Percentiles rank a stretch among this genome's conserved stretches.
Conservation (phyloP, 305 asterid genomes). For the Fraxinus sp. region DNA sequence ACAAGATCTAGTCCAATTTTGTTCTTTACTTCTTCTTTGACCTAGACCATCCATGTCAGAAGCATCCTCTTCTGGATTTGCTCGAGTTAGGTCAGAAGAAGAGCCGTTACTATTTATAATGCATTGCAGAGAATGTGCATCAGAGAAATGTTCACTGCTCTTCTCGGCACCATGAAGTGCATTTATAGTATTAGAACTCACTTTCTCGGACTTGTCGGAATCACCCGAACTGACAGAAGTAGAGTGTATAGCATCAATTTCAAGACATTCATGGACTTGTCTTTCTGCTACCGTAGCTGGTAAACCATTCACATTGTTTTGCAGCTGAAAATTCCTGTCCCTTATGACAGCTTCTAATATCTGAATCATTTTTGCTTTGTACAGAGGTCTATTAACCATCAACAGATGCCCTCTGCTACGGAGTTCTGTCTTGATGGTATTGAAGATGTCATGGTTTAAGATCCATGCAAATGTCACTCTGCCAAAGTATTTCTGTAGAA, state of each 20-base stretch:
- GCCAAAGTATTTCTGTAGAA: slow-evolving; percentile 50
- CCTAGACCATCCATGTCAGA: slow-evolving; percentile 23
- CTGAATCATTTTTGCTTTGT: slow-evolving; percentile 72
- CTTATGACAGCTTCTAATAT: slow-evolving; percentile 60
- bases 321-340: slow-evolving; percentile 38
- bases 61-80: slow-evolving; percentile 30
- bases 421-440: slow-evolving; percentile 62
- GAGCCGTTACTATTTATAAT: slow-evolving; percentile 20
- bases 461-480: slow-evolving; percentile 77
- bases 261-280: slow-evolving; percentile 50
- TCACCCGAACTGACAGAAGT: slow-evolving; percentile 60
- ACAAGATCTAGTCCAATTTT: slow-evolving; percentile 8
- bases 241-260: slow-evolving; percentile 53
- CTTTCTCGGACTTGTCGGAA: slow-evolving; percentile 56
- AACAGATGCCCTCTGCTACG: slow-evolving; percentile 64
- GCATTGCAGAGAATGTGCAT: slow-evolving; percentile 21
- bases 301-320: slow-evolving; percentile 24
- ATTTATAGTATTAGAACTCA: slow-evolving; percentile 25
- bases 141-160: slow-evolving; percentile 22
- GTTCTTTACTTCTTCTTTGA: slow-evolving; percentile 26
- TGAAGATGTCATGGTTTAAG: slow-evolving; percentile 65
- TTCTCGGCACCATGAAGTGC: slow-evolving; percentile 21
- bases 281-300: slow-evolving; percentile 31
- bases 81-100: slow-evolving; percentile 30
- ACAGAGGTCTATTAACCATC: slow-evolving; percentile 73